Base-by-base conservation (phyloP, 2,329 filamentous ascomycete species). In the Trematosphaeria pertusa region DNA sequence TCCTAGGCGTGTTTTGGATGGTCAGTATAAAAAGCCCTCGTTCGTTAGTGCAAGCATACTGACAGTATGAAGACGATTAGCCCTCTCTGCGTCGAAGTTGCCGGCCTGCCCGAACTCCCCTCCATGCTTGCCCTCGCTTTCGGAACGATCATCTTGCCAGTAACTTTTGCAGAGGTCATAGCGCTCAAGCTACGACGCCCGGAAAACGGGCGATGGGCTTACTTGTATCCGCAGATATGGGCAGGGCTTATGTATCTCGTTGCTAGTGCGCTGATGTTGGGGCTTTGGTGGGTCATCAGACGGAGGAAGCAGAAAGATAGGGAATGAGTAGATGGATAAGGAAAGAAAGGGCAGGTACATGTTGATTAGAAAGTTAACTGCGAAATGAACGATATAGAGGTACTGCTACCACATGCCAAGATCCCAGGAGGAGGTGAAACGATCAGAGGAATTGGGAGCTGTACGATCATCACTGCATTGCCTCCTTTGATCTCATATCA, bases 1-100 rank as follows among this genome's bases (percentile, higher is more conserved):
- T 76, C 6, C 58, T 78, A 20, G 78, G 79, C 0, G 70, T 75
- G 0, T 79, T 78, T 51, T 81, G 78, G 77, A 75, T 75, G 63
- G 71, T 73, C 47, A 44, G 55, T 55, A 56, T 33, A 19, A 1
- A 34, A 17, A 8, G 11, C n/a, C 14, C 10, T 22, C 12, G 50
- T 37, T 32, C 26, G 39, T 31, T 12, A 31, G 17, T 19, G 11
- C 15, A 11, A 28, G 19, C n/a, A 9, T 5, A 20, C 33, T 39
- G 30, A 43, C 14, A 42, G 5, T 15, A 40, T 31, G 18, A 38
- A 70, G 67, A 72, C 73, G 9, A 68, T 76, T 40, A 69, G 66
- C 6, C 72, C 73, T 5, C 58, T 77, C 1, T 71, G 67, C 30
- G 73, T 70, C 14, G 73, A 76, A 45, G 68, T 76, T 11, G 73